phyloP scores from a whole-genome alignment of 768 basidiomycete species.

The Xerocomellus amylosporus region DNA sequence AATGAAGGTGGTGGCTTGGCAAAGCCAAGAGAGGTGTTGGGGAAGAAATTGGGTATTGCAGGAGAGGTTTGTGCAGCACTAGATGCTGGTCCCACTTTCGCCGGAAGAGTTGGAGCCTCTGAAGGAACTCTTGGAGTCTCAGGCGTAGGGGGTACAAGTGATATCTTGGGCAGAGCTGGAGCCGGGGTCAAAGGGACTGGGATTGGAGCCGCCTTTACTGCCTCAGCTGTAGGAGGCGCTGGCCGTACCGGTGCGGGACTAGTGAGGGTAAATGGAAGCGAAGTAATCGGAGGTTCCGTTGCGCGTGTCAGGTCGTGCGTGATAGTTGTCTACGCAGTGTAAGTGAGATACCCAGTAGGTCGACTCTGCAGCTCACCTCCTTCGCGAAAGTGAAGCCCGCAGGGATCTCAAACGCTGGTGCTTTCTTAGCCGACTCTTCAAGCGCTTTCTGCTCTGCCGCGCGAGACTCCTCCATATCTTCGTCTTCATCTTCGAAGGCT shows the following conservation, averaged over 20 bases:
- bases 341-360: not conserved
- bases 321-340: conserved; percentile 32
- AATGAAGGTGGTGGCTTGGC: conserved; percentile 37
- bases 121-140: conserved; percentile 21
- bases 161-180: conserved; percentile 21
- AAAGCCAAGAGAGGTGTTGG: conserved; percentile 46
- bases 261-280: conserved; percentile 65
- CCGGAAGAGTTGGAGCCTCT: not conserved
- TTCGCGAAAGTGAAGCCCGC: conserved; percentile 67
- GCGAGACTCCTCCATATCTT: conserved; percentile 39
- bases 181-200: conserved; percentile 11
- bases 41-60: conserved; percentile 64
- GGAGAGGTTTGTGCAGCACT: conserved; percentile 10
- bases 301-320: conserved; percentile 42
- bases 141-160: conserved; percentile 26
- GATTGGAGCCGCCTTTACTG: conserved; percentile 13
- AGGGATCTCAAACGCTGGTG: conserved; percentile 58
- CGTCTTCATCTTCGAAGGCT: conserved; percentile 51
- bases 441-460: conserved; percentile 45
- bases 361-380: conserved; percentile 40
- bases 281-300: conserved; percentile 64
- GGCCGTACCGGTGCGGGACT: conserved; percentile 27
- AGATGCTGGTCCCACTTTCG: conserved; percentile 8
- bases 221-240: conserved; percentile 15
- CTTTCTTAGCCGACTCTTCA: conserved; percentile 54